Conservation (phyloP, 345 rosid species). For the Brassica nigra region DNA sequence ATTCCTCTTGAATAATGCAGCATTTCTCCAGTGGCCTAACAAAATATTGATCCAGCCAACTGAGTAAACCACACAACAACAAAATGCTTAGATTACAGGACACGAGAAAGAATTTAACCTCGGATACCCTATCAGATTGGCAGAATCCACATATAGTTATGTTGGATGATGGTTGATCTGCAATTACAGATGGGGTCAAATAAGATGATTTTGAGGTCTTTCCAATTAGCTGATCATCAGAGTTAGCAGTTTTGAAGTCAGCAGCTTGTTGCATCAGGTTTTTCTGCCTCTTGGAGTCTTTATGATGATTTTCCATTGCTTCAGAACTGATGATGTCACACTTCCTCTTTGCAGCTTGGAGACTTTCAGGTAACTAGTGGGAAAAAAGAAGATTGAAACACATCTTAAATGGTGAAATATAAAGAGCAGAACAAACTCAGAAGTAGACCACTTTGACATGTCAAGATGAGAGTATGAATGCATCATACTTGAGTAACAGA, state of each 20-base stretch:
- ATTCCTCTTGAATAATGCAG: conserved; percentile 60
- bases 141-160: conserved; percentile 69
- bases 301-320: no score
- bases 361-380: conserved; percentile 44
- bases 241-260: no score
- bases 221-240: not conserved
- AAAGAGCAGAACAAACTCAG: not conserved
- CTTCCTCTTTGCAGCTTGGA: no score
- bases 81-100: not conserved
- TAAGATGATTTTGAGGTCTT: no score
- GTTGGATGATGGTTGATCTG: conserved; percentile 24
- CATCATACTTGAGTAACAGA: no score
- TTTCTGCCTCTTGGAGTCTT: no score
- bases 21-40: conserved; percentile 75
- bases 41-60: not conserved
- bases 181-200: conserved; percentile 19
- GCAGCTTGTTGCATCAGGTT: no score
- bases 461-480: no score
- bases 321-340: no score
- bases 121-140: conserved; percentile 53
- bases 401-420: not conserved
- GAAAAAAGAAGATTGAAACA: not conserved
- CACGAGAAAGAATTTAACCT: conserved; percentile 44
- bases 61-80: not conserved
- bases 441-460: no score